Evolutionary conservation across 768 basidiomycete genomes (phyloP), one percentile per base, ranked within the genome.

Genomic region (Obba rivulosa): DNA sequence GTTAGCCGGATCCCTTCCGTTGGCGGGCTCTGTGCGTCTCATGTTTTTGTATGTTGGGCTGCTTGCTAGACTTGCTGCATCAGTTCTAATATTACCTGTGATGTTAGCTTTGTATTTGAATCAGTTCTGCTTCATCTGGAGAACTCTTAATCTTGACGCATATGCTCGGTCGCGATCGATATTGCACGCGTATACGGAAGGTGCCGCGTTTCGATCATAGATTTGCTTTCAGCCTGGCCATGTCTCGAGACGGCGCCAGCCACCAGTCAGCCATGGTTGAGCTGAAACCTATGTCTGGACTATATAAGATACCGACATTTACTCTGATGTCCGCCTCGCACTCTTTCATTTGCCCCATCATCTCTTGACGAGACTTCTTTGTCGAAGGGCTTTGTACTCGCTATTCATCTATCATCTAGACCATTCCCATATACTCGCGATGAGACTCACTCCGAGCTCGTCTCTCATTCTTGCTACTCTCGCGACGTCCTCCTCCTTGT

Each of bases 401-500:
- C 53, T 58, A 23, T 58, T 52, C 45, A 50, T 37, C 51, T 50
- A 43, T 53, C 48, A 43, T 54, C 44, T 31, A 34, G 43, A 36
- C 43, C 44, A 17, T 23, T 34, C 24, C 17, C 45, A 49, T 56
- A 51, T 39, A 17, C 35, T 45, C 52, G 48, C 36, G 51, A 67
- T 67, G 66, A 62, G 53, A 46, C 40, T 66, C 43, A 56, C 62
- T 2, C 46, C 63, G 35, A 63, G 65, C 57, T 66, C 66, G 39
- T 67, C 66, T n/a, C 36, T 67, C 37, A 14, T 67, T 46, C 50
- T 67, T 35, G 65, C 63, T 8, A 55, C 62, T 16, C 56, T 67
- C 40, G 66, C 63, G 16, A 49, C 58, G 31, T 56, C 61, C 3
- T 61, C 65, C 0, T 64, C 66, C n/a, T 52, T 64, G 1, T 55